Base-by-base conservation (phyloP, 169 alveolate species). In the Plasmodium adleri region DNA sequence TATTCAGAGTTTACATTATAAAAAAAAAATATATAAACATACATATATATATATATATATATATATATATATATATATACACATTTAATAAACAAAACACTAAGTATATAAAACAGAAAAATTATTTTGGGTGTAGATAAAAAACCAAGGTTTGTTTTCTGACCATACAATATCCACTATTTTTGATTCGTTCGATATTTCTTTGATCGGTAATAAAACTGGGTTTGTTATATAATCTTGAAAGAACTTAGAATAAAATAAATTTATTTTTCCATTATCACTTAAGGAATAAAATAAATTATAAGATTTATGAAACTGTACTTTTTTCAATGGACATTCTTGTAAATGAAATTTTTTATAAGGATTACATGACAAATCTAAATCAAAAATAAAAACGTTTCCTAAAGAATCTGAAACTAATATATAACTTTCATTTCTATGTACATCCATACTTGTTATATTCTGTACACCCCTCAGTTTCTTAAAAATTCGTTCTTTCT, bases 151-250 rank as follows among this genome's bases (percentile, higher is more conserved):
- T 43, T 60, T 85, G 60, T 64, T 85, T 26, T 47, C 71, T 52
- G 92, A 85, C 92, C 92, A 85, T 12, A 60, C 64, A 20, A 85
- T 54, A 45, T 85, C 92, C 49, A 28, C 6, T 45, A 85, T 85
- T 63, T 85, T 85, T 59, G 85, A 59, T 50, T 66, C 87, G 72
- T 62, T 70, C 54, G 74, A 28, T 43, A 85, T 7, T 56, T 70
- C 50, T 43, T 32, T 85, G 72, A 85, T 85, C 15, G 92, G 92
- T 52, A 85, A 15, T 74, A 85, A 85, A 85, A 85, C 66, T n/a
- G 92, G 92, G 24, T 85, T 63, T 6, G 92, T 85, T 32, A 85
- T 74, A 85, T 85, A 85, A 64, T 85, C 92, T 22, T 85, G 72
- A 71, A 85, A 85, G 72, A 85, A 85, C 43, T 85, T 86, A 43